Conservation (phyloP, 495 filamentous ascomycete species). For the Xylaria castorea region DNA sequence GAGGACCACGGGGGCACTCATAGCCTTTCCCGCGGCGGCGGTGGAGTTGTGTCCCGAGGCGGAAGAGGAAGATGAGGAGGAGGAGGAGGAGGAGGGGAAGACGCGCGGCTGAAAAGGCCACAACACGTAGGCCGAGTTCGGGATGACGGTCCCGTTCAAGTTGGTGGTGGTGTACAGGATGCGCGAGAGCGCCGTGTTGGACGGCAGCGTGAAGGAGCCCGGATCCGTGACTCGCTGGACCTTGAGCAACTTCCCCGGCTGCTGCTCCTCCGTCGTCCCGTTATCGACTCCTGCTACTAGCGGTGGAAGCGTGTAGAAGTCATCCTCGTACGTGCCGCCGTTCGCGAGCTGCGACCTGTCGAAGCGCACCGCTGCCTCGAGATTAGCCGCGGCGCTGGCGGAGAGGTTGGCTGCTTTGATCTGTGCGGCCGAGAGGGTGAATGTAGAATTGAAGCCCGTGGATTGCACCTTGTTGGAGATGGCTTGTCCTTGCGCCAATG, state of each 20-base stretch:
- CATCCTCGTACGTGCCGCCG: conserved; percentile 38
- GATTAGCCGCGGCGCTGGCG: conserved; percentile 20
- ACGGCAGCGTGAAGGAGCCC: conserved; percentile 44
- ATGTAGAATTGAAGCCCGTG: conserved; percentile 47
- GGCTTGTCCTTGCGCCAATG: background rate
- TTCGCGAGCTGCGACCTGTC: conserved; percentile 48
- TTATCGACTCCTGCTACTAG: conserved; percentile 20
- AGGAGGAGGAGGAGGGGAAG: conserved; percentile 12
- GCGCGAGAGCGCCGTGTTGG: conserved; percentile 51
- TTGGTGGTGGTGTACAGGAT: conserved; percentile 56
- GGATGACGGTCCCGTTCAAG: conserved; percentile 54
- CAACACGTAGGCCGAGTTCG: conserved; percentile 59
- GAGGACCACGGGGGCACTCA: conserved; percentile 48
- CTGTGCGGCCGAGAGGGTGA: conserved; percentile 41
- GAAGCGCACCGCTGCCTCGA: conserved; percentile 45
- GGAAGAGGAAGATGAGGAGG: too few species aligned
- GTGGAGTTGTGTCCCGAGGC: background rate
- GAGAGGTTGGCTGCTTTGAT: conserved; percentile 40
- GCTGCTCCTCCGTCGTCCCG: background rate
- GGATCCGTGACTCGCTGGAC: conserved; percentile 46
- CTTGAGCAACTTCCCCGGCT: conserved; percentile 44
- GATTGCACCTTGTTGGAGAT: conserved; percentile 22
- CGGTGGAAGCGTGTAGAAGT: conserved; percentile 38
- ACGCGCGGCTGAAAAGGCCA: conserved; percentile 53
- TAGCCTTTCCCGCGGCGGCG: background rate